Evolutionary conservation across 345 rosid species (phyloP).

Genomic region (rapeseed (Brassica napus)): DNA sequence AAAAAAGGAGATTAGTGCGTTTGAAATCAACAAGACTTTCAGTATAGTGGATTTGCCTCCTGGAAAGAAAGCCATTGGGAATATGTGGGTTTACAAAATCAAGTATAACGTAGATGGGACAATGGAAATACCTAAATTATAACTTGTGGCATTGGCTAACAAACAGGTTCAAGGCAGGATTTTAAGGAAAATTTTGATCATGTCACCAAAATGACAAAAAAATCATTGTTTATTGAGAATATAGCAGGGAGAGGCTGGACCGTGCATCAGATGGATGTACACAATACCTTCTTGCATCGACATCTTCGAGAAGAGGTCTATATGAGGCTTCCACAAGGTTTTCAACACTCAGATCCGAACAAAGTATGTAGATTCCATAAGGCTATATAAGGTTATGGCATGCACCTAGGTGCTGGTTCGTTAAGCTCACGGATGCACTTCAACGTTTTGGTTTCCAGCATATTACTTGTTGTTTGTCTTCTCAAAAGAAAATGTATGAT

Average conservation of each 20-base stretch:
- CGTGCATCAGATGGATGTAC: background rate
- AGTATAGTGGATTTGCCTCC: no score
- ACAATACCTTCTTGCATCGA: background rate
- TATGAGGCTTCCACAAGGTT: background rate
- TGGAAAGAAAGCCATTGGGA: no score
- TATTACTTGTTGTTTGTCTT: background rate
- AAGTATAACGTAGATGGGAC: background rate
- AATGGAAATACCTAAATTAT: background rate
- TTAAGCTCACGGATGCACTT: background rate
- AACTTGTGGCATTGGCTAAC: background rate
- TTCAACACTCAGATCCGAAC: background rate
- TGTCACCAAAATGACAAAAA: background rate
- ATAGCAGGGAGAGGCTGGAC: background rate
- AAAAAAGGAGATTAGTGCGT: no score
- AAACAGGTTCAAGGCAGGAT: background rate
- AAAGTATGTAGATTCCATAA: background rate
- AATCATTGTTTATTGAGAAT: background rate
- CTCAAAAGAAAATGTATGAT: background rate
- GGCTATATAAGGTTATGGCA: background rate
- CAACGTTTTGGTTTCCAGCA: background rate
- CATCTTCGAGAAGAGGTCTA: background rate
- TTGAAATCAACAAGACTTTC: no score
- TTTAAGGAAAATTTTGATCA: background rate
- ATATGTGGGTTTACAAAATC: background rate
- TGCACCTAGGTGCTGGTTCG: background rate